Evolutionary conservation across 1,284 basidiomycete genomes (phyloP).

Genomic region (Tylopilus sp.): DNA sequence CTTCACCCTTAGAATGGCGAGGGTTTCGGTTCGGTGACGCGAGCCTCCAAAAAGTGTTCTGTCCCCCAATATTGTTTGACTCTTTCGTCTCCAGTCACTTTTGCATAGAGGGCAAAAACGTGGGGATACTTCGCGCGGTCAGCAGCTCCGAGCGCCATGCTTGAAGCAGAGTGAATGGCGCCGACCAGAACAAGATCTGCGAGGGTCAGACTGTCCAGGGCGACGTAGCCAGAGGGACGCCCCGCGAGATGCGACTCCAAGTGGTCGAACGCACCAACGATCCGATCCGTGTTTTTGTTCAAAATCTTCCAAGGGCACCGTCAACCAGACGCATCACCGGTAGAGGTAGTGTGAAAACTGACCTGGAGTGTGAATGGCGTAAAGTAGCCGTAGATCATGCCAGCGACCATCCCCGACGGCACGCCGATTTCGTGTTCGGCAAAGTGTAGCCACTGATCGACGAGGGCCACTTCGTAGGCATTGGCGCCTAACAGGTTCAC

Average conservation of each 20-base stretch:
- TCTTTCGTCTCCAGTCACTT: constrained; percentile 60
- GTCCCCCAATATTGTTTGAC: constrained; percentile 44
- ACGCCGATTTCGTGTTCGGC: constrained; percentile 57
- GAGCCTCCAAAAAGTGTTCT: constrained; percentile 22
- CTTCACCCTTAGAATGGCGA: background rate
- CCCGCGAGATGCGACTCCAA: constrained; percentile 65
- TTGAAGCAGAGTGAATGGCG: constrained; percentile 42
- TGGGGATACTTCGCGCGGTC: constrained; percentile 56
- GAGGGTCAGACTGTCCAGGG: constrained; percentile 68
- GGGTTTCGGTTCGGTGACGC: constrained; percentile 16
- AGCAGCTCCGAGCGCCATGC: constrained; percentile 50
- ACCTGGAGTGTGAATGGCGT: constrained; percentile 28
- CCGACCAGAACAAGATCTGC: constrained; percentile 67
- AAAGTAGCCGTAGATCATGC: constrained; percentile 16
- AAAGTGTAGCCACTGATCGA: constrained; percentile 66
- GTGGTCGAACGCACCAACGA: constrained; percentile 41
- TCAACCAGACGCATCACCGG: background rate
- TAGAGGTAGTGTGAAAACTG: background rate
- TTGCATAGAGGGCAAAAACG: constrained; percentile 61
- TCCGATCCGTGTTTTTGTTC: constrained; percentile 20
- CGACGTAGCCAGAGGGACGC: constrained; percentile 54
- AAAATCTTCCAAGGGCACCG: constrained; percentile 4
- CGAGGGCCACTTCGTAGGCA: constrained; percentile 55
- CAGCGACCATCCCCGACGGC: background rate
- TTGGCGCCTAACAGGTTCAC: constrained; percentile 59